phyloP scores from a whole-genome alignment of 345 rosid genomes.

The Eucalyptus sp. region DNA sequence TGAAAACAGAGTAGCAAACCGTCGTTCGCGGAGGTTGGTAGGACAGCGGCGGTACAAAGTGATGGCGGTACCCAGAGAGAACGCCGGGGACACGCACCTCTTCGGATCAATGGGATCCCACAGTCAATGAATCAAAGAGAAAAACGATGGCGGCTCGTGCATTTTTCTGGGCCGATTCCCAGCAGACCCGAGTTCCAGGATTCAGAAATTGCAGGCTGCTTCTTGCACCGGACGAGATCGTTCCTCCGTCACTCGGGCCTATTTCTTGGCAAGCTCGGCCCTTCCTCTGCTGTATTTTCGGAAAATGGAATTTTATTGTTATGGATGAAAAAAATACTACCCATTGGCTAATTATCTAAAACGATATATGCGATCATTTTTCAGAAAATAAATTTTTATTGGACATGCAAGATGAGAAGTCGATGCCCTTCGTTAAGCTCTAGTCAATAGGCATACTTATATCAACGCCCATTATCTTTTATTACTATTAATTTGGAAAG shows the following conservation, averaged over 20 bases:
- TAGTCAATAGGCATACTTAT: not conserved
- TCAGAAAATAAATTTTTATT: too few species aligned
- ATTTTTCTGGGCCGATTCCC: not conserved
- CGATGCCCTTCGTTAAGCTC: accelerated
- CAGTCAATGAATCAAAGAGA: not conserved
- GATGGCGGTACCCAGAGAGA: not conserved
- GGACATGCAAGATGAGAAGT: not conserved
- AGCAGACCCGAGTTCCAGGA: not conserved
- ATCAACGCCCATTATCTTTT: not conserved
- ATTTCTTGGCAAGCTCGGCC: not conserved
- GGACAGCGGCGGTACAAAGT: not conserved
- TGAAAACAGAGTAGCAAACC: not conserved
- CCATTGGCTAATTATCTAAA: too few species aligned
- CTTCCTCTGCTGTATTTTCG: not conserved
- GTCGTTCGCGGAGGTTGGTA: not conserved
- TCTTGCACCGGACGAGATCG: not conserved
- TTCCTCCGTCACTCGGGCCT: not conserved
- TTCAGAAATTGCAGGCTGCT: not conserved
- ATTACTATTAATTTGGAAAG: not conserved
- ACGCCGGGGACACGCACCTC: not conserved
- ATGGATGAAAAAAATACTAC: not conserved
- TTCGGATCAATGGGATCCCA: not conserved
- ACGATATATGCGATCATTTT: not conserved
- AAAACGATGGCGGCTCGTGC: not conserved
- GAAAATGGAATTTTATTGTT: not conserved